Percentiles rank a stretch among this genome's conserved stretches.
Evolutionary conservation across 73 alveolate genomes (phyloP).

Genomic region (Paramecium octaurelia): DNA sequence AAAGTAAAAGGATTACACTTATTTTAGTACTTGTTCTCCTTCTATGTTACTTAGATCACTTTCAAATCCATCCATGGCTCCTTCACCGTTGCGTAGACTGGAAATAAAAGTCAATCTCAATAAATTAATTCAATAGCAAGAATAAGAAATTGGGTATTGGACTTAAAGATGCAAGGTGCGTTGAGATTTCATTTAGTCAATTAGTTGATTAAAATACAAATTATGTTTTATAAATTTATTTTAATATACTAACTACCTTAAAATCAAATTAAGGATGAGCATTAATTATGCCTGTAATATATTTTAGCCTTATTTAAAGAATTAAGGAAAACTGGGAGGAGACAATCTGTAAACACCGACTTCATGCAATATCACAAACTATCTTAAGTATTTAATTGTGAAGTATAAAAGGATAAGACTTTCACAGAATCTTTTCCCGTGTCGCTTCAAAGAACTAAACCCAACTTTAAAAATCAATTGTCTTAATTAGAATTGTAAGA

Average conservation of each 20-base stretch:
- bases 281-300: conserved; percentile 35
- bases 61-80: conserved; percentile 41
- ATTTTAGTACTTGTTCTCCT: conserved; percentile 28
- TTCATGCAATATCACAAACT: conserved; percentile 10
- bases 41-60: conserved; percentile 30
- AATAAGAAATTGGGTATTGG: conserved; percentile 42
- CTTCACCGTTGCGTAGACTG: neutral
- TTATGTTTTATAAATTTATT: conserved; percentile 6
- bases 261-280: conserved; percentile 41
- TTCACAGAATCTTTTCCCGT: conserved; percentile 42
- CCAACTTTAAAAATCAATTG: neutral
- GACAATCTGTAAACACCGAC: neutral
- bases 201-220: neutral
- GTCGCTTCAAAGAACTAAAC: neutral
- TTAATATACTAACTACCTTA: conserved; percentile 27
- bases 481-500: neutral
- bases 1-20: neutral
- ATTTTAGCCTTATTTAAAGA: neutral
- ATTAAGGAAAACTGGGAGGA: neutral
- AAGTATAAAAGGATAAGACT: conserved; percentile 8
- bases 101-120: conserved; percentile 24
- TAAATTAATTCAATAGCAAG: neutral
- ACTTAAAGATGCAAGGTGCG: conserved; percentile 35
- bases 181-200: neutral
- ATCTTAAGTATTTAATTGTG: neutral